Evolutionary conservation across 768 basidiomycete genomes (phyloP), one percentile per base, ranked within the genome.

Genomic region (Russula vinacea): DNA sequence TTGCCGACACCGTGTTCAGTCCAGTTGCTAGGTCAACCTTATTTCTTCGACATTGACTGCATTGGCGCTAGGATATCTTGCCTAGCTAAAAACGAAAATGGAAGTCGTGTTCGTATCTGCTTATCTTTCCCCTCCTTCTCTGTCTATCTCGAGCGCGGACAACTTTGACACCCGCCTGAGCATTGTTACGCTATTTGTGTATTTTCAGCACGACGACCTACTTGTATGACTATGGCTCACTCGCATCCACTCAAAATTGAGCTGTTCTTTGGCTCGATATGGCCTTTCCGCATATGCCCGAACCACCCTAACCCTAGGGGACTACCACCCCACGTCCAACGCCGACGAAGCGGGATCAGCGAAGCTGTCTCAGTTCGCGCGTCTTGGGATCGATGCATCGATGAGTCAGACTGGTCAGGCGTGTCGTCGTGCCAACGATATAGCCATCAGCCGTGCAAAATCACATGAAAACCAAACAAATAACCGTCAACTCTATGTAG

Each of bases 31-130:
- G 68, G 66, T 69, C 55, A 69, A 69, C 35, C 66, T 69, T 14
- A 62, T 69, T 24, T 68, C 68, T 29, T 69, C 68, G 11, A 54
- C 66, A n/a, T 4, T 68, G 51, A 68, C 62, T 2, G 68, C 68
- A n/a, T 1, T 69, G 10, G 66, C 62, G 3, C 66, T 69, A 5
- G 68, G 66, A 17, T 64, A 62, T 49, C 47, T 69, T 8, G 68
- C 68, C 39, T 68, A 49, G 62, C 5, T n/a, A 10, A 4, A 50
- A 42, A 32, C 33, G n/a, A 29, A 35, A 19, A 32, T 19, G 8
- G 16, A 50, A 19, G 1, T 26, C 32, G 5, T 6, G 9, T 35
- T 47, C 24, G 24, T 7, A 9, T 35, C 10, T n/a, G 16, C 57
- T 14, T 24, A 7, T 47, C 9, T 24, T 11, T 8, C 1, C 24